Evolutionary conservation across 2,329 filamentous ascomycete genomes (phyloP), one percentile per base, ranked within the genome.

Genomic region (Talaromyces sp.): DNA sequence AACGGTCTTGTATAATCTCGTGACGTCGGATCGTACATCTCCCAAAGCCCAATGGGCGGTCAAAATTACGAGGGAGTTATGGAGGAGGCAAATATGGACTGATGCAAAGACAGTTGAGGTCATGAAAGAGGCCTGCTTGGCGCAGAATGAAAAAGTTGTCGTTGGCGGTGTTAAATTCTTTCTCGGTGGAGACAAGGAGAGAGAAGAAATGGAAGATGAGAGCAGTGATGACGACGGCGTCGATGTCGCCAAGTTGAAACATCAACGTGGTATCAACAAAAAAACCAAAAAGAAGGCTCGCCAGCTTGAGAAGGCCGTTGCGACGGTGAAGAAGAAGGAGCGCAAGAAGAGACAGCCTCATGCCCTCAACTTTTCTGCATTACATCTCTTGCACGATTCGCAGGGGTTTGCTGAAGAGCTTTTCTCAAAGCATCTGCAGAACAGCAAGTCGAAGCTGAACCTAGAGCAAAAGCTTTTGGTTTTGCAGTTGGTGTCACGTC

Each of bases 71-170:
- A 86, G 94, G 67, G 95, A 99, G 81, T 82, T 99, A 73, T 99
- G 95, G 95, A 96, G 93, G 79, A 87, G 94, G 56, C 93, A 97
- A 72, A 89, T 98, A 68, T 99, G 95, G 95, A 92, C 91, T 10
- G 95, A 99, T 72, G 87, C 93, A 1, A 95, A 93, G 76, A 89
- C 94, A 0, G 95, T 98, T n/a, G 93, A 97, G 73, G 91, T 98
- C 69, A 98, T 99, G 93, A 96, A 96, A 79, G 91, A 97, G 78
- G 93, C 94, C 0, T 88, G 90, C 63, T 80, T 99, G 64, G 88
- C 92, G 3, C 90, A 97, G 60, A 96, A 97, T 71, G 92, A 96
- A 72, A 99, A 99, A 80, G 93, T 98, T 3, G 87, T 95, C 31
- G 83, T 90, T 6, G 92, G 93, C 16, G 93, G 92, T 52, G 91